Percentiles rank a stretch among this genome's conserved stretches.
phyloP scores from a whole-genome alignment of 2,329 filamentous ascomycete genomes.

The Botrytis elliptica region DNA sequence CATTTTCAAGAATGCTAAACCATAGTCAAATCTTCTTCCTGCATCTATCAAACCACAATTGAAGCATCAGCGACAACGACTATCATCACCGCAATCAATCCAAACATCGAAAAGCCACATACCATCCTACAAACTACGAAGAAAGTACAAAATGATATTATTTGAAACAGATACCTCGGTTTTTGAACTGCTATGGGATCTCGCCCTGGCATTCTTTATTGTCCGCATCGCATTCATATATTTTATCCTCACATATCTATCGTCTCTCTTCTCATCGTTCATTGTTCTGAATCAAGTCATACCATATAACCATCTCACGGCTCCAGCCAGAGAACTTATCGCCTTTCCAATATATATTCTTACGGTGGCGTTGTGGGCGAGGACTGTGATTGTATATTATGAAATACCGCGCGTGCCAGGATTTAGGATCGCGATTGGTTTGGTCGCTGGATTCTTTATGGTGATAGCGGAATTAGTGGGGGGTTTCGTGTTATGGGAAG shows the following conservation, averaged over 20 bases:
- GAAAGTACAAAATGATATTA: slow-evolving; percentile 24
- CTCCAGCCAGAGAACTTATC: slow-evolving; percentile 26
- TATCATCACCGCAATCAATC: not conserved
- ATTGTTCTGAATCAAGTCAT: slow-evolving; percentile 24
- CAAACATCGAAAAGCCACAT: not conserved
- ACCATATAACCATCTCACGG: slow-evolving; percentile 27
- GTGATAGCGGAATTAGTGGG: slow-evolving; percentile 28
- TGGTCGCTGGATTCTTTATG: slow-evolving; percentile 32
- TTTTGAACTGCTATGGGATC: slow-evolving; percentile 43
- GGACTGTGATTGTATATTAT: slow-evolving; percentile 33
- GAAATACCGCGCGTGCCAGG: slow-evolving; percentile 36
- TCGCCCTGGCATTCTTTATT: slow-evolving; percentile 42
- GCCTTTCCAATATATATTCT: slow-evolving; percentile 27
- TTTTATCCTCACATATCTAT: slow-evolving; percentile 36
- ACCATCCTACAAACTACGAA: not conserved
- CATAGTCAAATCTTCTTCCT: not conserved
- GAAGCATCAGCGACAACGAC: not conserved
- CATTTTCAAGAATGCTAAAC: slow-evolving; percentile 1
- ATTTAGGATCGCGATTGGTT: slow-evolving; percentile 40
- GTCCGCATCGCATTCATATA: slow-evolving; percentile 40
- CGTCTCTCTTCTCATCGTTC: slow-evolving; percentile 27
- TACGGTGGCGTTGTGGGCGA: slow-evolving; percentile 33
- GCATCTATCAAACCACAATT: not conserved
- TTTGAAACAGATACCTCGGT: slow-evolving; percentile 41
- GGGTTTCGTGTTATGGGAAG: slow-evolving; percentile 28